A percentile compares a stretch with the other conserved stretches of the same genome.
Conservation (phyloP, 805 yeast species). For the Spathaspora hagerdaliae region DNA sequence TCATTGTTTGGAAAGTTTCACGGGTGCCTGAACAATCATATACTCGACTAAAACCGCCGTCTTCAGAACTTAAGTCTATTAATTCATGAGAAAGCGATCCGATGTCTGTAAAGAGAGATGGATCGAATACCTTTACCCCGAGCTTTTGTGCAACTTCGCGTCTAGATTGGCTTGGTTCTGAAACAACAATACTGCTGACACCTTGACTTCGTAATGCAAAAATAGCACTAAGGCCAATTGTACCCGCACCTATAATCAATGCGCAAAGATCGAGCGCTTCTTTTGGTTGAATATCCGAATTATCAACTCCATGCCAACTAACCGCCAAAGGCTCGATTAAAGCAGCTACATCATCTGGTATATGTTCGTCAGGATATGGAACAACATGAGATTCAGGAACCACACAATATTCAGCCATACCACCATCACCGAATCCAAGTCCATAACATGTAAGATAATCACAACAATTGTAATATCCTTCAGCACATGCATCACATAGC, state of each 20-base stretch:
- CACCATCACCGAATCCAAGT: conserved; percentile 55
- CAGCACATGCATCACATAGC: conserved; percentile 46
- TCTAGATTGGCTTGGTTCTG: conserved; percentile 53
- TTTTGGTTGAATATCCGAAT: conserved; percentile 34
- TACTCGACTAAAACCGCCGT: conserved; percentile 44
- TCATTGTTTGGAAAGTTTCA: conserved; percentile 47
- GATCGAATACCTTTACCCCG: conserved; percentile 35
- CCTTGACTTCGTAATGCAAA: conserved; percentile 46
- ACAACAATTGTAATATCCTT: conserved; percentile 53
- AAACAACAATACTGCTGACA: conserved; percentile 45
- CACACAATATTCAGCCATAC: conserved; percentile 47
- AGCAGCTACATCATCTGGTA: conserved; percentile 45
- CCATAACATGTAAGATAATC: conserved; percentile 47
- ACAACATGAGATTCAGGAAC: conserved; percentile 36
- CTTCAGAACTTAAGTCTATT: conserved; percentile 25
- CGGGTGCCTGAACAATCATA: conserved; percentile 57
- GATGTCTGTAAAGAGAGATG: conserved; percentile 1
- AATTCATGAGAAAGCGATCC: conserved; percentile 24
- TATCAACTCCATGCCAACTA: conserved; percentile 55
- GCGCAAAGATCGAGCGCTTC: conserved; percentile 31
- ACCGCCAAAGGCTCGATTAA: conserved; percentile 57
- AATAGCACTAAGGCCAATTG: conserved; percentile 57
- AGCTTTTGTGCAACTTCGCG: conserved; percentile 51
- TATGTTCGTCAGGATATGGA: conserved; percentile 37
- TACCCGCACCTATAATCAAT: conserved; percentile 58